Base-by-base conservation (phyloP, 2,329 filamentous ascomycete genomes). In the Huntiella moniliformis region DNA sequence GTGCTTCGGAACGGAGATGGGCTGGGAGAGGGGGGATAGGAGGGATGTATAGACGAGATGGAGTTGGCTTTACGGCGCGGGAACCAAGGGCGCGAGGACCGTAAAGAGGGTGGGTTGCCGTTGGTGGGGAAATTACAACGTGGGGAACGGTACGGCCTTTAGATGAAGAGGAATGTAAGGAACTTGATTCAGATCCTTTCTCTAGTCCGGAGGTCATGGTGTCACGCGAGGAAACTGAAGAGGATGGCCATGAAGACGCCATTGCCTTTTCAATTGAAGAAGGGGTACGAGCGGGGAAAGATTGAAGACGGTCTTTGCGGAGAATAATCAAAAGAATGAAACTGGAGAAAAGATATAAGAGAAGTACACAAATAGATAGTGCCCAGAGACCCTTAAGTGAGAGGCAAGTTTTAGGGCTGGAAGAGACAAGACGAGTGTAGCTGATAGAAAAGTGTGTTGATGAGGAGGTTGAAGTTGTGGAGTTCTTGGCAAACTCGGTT, bases 371-470 rank as follows among this genome's bases (percentile, higher is more conserved):
- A 60, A 94, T 87, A 59, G 76, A 74, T 50, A 94, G 62, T 1
- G 85, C 86, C 87, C 86, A 94, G 53, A 91, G 74, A 12, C 81
- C 74, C 69, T 93, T 92, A 60, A 86, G 77, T 66, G 91, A 77
- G 56, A 78, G 76, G 65, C 87, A 95, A 46, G 82, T 81, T 13
- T 71, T 60, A 58, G 67, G 68, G 53, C 67, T 68, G 3, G 66
- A 63, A 46, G 67, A 18, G 41, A 36, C 5, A 37, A 42, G n/a
- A 41, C 31, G n/a, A 41, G 13, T 16, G 45, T 38, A 37, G 39
- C 28, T 32, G 35, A 45, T 45, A 7, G 54, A 67, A 68, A 4
- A 66, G 63, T 46, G 67, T 5, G 40, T 42, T 28, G 22, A 28
- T 28, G 22, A 28, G 12, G 40, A 33, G 2, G 40, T 42, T 11